A percentile compares a stretch with the other conserved stretches of the same genome.
Conservation (phyloP, 108 stramenopile genomes). For the Pseudonitzschia multiseries region DNA sequence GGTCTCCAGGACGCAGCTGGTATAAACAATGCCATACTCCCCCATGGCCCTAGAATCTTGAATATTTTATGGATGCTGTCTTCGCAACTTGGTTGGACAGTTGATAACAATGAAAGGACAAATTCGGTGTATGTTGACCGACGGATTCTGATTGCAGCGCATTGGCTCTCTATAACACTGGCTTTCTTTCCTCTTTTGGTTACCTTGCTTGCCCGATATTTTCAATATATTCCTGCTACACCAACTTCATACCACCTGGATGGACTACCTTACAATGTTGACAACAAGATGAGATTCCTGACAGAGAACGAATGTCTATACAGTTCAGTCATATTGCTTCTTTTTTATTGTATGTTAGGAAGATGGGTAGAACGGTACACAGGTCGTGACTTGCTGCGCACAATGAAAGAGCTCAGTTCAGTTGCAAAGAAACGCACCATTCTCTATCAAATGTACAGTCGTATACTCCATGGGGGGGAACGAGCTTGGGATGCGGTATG, state of each 20-base stretch:
- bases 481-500: constrained; percentile 49
- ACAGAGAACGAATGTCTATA: constrained; percentile 39
- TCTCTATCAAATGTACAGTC: not conserved
- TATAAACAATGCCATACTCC: not conserved
- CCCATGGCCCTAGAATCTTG: constrained; percentile 29
- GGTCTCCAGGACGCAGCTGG: constrained; percentile 12
- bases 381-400: constrained; percentile 53
- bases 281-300: constrained; percentile 41
- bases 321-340: constrained; percentile 35
- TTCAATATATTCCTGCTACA: constrained; percentile 37
- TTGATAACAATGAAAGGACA: constrained; percentile 42
- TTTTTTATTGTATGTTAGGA: constrained; percentile 32
- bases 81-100: constrained; percentile 57
- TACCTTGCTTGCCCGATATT: constrained; percentile 52
- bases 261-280: constrained; percentile 35
- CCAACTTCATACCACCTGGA: constrained; percentile 50
- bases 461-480: not conserved
- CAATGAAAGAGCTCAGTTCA: constrained; percentile 35
- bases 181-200: constrained; percentile 50
- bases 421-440: not conserved
- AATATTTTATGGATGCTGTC: constrained; percentile 62
- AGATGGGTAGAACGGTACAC: constrained; percentile 60
- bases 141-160: constrained; percentile 58
- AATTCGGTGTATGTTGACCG: constrained; percentile 55
- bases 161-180: constrained; percentile 62